A percentile compares a stretch with the other conserved stretches of the same genome.
Evolutionary conservation across 176 grass and related monocot genomes (phyloP).

Genomic region (Lolium rigidum): DNA sequence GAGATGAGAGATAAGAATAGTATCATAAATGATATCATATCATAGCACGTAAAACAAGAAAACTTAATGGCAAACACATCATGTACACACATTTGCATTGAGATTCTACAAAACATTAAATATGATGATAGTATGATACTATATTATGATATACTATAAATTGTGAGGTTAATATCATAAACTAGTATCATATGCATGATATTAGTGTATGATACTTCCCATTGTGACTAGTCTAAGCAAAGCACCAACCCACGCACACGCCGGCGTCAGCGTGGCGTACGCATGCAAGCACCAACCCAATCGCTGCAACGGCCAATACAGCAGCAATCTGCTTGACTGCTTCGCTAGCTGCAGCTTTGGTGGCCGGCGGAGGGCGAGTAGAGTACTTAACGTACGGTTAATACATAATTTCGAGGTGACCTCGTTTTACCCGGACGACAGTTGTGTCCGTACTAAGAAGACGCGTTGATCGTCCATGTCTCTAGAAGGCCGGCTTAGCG

Average conservation of each 20-base stretch:
- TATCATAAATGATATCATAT: no score
- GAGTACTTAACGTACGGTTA: neutral
- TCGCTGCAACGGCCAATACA: neutral
- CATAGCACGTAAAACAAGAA: no score
- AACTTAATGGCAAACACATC: no score
- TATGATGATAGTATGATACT: no score
- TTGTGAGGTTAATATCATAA: no score
- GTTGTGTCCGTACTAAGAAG: neutral
- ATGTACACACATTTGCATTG: no score
- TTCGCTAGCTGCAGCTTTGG: neutral
- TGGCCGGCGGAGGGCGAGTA: neutral
- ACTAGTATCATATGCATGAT: no score
- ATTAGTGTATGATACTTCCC: no score
- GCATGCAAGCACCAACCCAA: neutral
- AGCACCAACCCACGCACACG: neutral
- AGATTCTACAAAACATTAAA: no score
- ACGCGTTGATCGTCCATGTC: neutral
- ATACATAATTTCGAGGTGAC: neutral
- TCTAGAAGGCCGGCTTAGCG: neutral
- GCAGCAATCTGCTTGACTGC: neutral
- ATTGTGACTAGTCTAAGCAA: no score
- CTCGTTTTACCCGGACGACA: neutral
- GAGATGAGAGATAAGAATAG: no score
- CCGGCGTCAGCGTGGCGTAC: neutral
- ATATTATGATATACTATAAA: no score